phyloP scores from a whole-genome alignment of 2,329 filamentous ascomycete genomes.

The Xylaria sp. region DNA sequence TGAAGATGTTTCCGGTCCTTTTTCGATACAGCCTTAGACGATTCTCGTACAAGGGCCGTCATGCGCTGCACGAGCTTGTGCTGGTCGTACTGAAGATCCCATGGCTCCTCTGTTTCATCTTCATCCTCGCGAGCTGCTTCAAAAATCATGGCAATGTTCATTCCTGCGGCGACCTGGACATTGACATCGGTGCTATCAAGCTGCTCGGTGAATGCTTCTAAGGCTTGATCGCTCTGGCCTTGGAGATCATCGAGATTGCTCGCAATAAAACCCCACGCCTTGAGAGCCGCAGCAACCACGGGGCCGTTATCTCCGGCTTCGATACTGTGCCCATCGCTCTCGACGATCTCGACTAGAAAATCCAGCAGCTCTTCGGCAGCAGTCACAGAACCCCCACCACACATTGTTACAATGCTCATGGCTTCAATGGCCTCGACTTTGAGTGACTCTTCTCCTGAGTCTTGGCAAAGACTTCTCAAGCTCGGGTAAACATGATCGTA shows the following conservation, averaged over 20 bases:
- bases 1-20: constrained; percentile 60
- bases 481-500: constrained; percentile 69
- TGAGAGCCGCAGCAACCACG: constrained; percentile 78
- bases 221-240: constrained; percentile 73
- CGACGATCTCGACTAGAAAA: constrained; percentile 79
- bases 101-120: constrained; percentile 58
- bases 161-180: constrained; percentile 80
- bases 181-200: constrained; percentile 77
- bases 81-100: constrained; percentile 62
- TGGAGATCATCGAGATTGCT: constrained; percentile 81
- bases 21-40: constrained; percentile 61
- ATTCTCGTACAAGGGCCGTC: constrained; percentile 58
- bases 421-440: constrained; percentile 80
- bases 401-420: constrained; percentile 76
- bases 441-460: constrained; percentile 70
- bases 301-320: constrained; percentile 75
- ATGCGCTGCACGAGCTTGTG: constrained; percentile 60
- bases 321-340: constrained; percentile 79
- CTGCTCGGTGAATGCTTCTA: constrained; percentile 86
- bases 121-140: constrained; percentile 70
- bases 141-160: constrained; percentile 84
- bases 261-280: constrained; percentile 83
- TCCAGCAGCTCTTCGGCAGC: constrained; percentile 77
- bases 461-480: constrained; percentile 71
- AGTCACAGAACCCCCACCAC: constrained; percentile 76